A percentile compares a stretch with the other conserved stretches of the same genome.
These are phyloP conservation scores for Venturia effusa DNA, from an alignment of 2,329 filamentous ascomycete genomes.

Conservation along the genomic window DNA sequence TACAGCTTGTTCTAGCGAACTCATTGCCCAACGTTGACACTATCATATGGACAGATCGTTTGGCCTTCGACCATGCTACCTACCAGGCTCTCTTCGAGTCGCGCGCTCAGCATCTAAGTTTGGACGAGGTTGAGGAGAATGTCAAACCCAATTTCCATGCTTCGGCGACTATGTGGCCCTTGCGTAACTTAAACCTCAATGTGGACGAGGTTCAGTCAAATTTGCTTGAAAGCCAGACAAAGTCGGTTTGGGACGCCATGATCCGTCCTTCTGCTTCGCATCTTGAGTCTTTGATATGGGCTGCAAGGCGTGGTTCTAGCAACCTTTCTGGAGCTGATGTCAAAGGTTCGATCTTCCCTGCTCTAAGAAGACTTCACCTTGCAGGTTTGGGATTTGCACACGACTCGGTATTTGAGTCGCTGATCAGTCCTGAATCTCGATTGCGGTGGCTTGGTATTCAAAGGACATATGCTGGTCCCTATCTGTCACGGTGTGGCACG, in stretches of 20 bases:
- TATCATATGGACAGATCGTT: background rate
- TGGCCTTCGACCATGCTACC: background rate
- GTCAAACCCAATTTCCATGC: too few relatives aligned
- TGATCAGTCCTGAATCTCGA: background rate
- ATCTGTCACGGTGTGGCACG: background rate
- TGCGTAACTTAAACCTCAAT: background rate
- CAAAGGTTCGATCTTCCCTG: background rate
- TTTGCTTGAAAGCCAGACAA: background rate
- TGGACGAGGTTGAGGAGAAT: background rate
- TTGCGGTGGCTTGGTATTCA: background rate
- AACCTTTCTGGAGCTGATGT: background rate
- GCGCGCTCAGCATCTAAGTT: background rate
- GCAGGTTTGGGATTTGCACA: background rate
- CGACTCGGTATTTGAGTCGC: background rate
- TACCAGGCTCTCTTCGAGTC: background rate
- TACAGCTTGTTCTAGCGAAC: conserved; percentile 1
- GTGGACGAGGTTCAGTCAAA: background rate
- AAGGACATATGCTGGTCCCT: background rate
- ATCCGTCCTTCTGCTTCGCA: background rate
- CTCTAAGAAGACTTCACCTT: background rate
- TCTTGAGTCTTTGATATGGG: background rate
- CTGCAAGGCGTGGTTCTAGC: background rate
- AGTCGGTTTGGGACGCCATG: background rate
- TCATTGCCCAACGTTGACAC: background rate
- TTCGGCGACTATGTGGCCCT: background rate